phyloP scores from a whole-genome alignment of 768 basidiomycete species.

The Tylopilus felleus region DNA sequence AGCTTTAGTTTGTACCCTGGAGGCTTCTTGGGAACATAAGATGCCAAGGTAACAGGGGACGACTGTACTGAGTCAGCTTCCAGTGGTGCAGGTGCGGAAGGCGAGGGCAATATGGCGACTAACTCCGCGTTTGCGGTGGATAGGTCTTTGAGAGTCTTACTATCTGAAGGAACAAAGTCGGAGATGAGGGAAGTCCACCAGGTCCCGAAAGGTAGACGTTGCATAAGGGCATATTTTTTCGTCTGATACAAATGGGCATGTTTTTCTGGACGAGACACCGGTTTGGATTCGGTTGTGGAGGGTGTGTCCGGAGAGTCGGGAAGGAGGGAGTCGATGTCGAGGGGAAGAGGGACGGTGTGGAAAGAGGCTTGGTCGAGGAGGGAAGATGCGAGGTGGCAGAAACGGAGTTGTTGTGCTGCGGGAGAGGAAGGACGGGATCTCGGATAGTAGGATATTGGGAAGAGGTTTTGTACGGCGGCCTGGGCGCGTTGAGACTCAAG shows the following conservation, averaged over 20 bases:
- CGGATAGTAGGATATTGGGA: slow-evolving; percentile 64
- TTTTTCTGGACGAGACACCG: slow-evolving; percentile 22
- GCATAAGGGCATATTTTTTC: slow-evolving; percentile 74
- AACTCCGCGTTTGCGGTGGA: slow-evolving; percentile 71
- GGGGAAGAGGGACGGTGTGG: slow-evolving; percentile 42
- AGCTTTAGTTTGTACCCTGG: slow-evolving; percentile 40
- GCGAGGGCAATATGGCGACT: slow-evolving; percentile 66
- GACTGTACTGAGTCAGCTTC: slow-evolving; percentile 25
- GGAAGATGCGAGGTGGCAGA: slow-evolving; percentile 69
- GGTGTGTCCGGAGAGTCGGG: slow-evolving; percentile 19
- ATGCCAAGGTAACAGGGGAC: slow-evolving; percentile 48
- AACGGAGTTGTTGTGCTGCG: slow-evolving; percentile 66
- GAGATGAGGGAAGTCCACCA: slow-evolving; percentile 76
- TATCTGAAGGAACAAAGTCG: slow-evolving; percentile 36
- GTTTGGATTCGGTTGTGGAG: slow-evolving; percentile 24
- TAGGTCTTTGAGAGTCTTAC: slow-evolving; percentile 45
- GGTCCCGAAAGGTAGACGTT: slow-evolving; percentile 71
- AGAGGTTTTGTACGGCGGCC: slow-evolving; percentile 64
- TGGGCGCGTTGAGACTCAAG: slow-evolving; percentile 21
- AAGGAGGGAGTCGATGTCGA: slow-evolving; percentile 46
- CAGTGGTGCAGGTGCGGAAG: slow-evolving; percentile 35
- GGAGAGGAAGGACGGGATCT: slow-evolving; percentile 61
- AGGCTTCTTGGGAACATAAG: slow-evolving; percentile 48
- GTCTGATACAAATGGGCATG: slow-evolving; percentile 27
- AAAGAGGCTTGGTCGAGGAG: slow-evolving; percentile 70